Conservation (phyloP, 208 protist genomes). For the Leishmania lainsoni region DNA sequence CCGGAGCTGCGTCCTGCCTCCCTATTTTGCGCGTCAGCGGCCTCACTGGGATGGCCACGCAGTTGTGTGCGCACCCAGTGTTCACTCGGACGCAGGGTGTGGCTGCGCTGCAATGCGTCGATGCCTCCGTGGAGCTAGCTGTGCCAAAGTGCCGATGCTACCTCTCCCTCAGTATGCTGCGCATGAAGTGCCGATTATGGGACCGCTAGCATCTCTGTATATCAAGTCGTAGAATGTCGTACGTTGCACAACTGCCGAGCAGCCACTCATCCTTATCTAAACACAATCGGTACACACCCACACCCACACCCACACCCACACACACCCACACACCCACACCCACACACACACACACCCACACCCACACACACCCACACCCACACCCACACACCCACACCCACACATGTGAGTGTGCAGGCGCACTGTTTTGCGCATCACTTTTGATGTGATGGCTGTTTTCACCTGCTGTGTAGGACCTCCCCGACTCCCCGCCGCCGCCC, state of each 20-base stretch:
- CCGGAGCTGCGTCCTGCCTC: conserved; percentile 28
- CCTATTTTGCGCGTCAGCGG: conserved; percentile 20
- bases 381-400: background rate
- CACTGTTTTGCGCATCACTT: background rate
- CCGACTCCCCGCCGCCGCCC: background rate
- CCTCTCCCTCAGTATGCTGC: conserved; percentile 33
- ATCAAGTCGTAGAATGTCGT: conserved; percentile 18
- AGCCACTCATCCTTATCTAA: background rate
- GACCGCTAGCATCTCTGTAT: conserved; percentile 33
- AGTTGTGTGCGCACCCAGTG: conserved; percentile 19
- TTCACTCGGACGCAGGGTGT: conserved; percentile 2
- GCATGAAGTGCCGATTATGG: conserved; percentile 62
- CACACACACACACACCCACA: background rate
- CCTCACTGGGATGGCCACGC: conserved; percentile 28
- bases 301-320: background rate
- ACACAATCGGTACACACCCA: background rate
- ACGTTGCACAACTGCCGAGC: background rate
- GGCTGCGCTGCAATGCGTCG: conserved; percentile 22
- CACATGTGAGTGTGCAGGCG: background rate
- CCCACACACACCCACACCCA: background rate
- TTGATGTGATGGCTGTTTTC: background rate
- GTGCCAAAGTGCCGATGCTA: background rate
- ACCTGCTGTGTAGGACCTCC: background rate
- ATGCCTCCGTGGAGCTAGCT: conserved; percentile 27
- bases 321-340: background rate